Evolutionary conservation across 1,284 basidiomycete species (phyloP), one percentile per base, ranked within the genome.

Genomic region (Cerioporus squamosus): DNA sequence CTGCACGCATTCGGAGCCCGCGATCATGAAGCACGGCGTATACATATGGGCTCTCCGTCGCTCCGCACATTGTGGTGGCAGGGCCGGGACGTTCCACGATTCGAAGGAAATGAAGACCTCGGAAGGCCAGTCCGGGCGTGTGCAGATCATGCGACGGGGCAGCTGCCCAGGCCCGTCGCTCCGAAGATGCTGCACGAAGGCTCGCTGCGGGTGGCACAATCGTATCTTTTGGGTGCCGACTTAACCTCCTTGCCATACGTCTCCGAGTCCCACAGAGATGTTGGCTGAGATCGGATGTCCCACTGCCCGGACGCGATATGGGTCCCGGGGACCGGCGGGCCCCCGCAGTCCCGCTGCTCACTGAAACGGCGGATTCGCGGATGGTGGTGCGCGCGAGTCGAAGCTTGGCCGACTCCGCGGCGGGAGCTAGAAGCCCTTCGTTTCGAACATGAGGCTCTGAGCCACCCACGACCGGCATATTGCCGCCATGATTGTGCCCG

Each of bases 121-220:
- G 40, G 40, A 18, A n/a, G 15, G 40, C 51, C 51, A 43, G 17
- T 38, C 48, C 51, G 52, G 52, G 57, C 61, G 42, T 49, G 48
- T 53, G 61, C 54, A 51, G 61, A 62, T 62, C 61, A 62, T 59
- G 52, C 14, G 61, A 15, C 60, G 40, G 40, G 7, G 40, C 20
- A 59, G 53, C 46, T 55, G 54, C n/a, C 53, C 56, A 52, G 50
- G 53, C 60, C 55, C 53, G 53, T 55, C 51, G 47, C 49, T 51
- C 55, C 61, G 61, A 48, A 52, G 57, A 56, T 33, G 56, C 42
- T 46, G 29, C 47, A 15, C 39, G 22, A 18, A 42, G 49, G n/a
- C n/a, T n/a, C 12, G 38, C 49, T 12, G 23, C 38, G 14, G 10
- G 7, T n/a, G 14, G 20, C 40, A 18, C 40, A 42, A 15, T 14